Percentiles rank a stretch among this genome's conserved stretches.
phyloP scores from a whole-genome alignment of 257 asterid species.

The Gentiana dahurica region DNA sequence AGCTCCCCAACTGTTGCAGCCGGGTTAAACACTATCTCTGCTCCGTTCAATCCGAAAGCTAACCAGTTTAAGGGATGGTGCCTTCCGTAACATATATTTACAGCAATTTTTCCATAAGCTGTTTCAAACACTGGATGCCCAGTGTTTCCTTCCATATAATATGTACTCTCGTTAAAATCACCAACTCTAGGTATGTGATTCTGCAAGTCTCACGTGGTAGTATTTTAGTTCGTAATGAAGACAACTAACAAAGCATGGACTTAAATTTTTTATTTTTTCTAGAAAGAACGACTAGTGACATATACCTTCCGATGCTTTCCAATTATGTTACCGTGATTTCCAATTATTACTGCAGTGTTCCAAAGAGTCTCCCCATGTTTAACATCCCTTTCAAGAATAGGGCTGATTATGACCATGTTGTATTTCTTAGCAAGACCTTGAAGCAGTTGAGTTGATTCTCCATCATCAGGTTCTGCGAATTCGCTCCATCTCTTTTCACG shows the following conservation, averaged over 20 bases:
- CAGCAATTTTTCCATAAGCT: constrained; percentile 77
- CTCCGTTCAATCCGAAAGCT: constrained; percentile 90
- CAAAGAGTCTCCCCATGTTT: constrained; percentile 86
- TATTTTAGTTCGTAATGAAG: background rate
- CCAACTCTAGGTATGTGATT: constrained; percentile 98
- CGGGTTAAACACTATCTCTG: constrained; percentile 92
- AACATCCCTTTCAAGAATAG: constrained; percentile 91
- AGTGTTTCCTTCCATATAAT: constrained; percentile 95
- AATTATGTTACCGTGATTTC: constrained; percentile 84
- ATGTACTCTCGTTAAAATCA: constrained; percentile 93
- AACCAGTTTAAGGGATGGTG: constrained; percentile 98
- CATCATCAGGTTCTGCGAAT: constrained; percentile 87
- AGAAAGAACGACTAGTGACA: background rate
- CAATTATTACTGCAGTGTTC: constrained; percentile 90
- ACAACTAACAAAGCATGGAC: background rate
- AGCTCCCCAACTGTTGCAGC: constrained; percentile 98
- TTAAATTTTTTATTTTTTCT: background rate
- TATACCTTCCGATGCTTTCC: constrained; percentile 95
- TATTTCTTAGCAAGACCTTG: constrained; percentile 62
- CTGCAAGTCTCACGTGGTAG: constrained; percentile 30
- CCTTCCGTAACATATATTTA: constrained; percentile 93
- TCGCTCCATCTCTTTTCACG: constrained; percentile 97
- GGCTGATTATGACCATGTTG: constrained; percentile 86
- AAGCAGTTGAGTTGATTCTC: constrained; percentile 89
- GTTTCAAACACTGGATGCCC: constrained; percentile 98